phyloP scores from a whole-genome alignment of 1,284 basidiomycete genomes.

The Naganishia cerealis region DNA sequence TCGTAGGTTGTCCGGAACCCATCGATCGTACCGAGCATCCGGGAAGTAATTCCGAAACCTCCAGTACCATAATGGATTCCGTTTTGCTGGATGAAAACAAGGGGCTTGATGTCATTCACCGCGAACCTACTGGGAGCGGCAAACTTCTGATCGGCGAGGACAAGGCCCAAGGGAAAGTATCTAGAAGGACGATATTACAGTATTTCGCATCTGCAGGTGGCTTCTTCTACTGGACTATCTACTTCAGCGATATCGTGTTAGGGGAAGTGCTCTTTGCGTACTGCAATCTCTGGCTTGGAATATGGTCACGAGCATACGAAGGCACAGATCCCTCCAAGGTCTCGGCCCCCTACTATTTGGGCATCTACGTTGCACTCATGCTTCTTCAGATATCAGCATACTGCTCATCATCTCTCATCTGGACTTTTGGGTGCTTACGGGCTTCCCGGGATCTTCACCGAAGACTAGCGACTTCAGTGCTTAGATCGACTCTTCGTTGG shows the following conservation, averaged over 20 bases:
- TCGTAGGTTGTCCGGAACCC: constrained; percentile 48
- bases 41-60: background rate
- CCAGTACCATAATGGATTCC: background rate
- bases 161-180: constrained; percentile 32
- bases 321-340: constrained; percentile 44
- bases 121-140: background rate
- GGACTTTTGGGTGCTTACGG: constrained; percentile 56
- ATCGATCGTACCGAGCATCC: constrained; percentile 1
- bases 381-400: constrained; percentile 47
- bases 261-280: constrained; percentile 50
- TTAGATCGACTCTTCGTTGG: constrained; percentile 63
- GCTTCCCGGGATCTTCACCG: constrained; percentile 64
- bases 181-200: constrained; percentile 19
- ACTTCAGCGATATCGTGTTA: constrained; percentile 43
- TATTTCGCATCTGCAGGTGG: constrained; percentile 52
- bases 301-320: constrained; percentile 63
- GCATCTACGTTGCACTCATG: constrained; percentile 57
- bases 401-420: constrained; percentile 50
- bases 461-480: constrained; percentile 61
- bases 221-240: constrained; percentile 53
- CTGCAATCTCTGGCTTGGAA: constrained; percentile 63
- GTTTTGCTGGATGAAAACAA: background rate
- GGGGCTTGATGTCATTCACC: background rate
- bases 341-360: constrained; percentile 56
- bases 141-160: constrained; percentile 31